phyloP scores from a whole-genome alignment of 2,329 filamentous ascomycete genomes.

The Elsinoe fawcettii region DNA sequence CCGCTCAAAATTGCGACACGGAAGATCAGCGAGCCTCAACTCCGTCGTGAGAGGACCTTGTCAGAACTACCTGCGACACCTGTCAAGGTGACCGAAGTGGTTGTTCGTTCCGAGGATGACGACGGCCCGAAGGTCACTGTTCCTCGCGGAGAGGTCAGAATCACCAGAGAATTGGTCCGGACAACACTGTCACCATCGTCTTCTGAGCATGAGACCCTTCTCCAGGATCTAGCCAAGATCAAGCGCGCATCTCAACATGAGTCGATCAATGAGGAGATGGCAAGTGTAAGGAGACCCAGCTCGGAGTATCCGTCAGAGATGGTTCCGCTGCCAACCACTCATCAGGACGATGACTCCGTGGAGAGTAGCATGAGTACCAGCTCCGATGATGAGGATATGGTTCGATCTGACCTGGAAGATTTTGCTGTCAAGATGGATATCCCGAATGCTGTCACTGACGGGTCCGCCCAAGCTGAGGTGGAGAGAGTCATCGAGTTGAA shows the following conservation, averaged over 20 bases:
- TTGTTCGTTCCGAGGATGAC: neutral
- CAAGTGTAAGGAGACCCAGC: neutral
- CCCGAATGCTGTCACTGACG: neutral
- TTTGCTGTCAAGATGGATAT: constrained; percentile 6
- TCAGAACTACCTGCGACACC: constrained; percentile 30
- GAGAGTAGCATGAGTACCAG: neutral
- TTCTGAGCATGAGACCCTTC: constrained; percentile 18
- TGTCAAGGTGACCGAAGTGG: constrained; percentile 24
- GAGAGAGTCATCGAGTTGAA: neutral
- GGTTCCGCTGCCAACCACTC: neutral
- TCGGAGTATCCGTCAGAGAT: constrained; percentile 11
- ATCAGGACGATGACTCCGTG: neutral
- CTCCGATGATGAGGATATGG: neutral
- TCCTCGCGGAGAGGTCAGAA: constrained; percentile 19
- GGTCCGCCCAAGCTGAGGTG: constrained; percentile 1
- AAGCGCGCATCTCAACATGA: constrained; percentile 4
- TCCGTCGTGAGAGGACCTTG: neutral
- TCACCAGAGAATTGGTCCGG: constrained; percentile 31
- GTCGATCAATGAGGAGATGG: neutral
- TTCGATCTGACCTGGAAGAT: neutral
- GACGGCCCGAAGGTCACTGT: neutral
- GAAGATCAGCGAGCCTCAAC: constrained; percentile 11
- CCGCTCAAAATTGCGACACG: neutral
- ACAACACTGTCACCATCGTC: constrained; percentile 28
- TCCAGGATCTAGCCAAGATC: constrained; percentile 14